Evolutionary conservation across 2,329 filamentous ascomycete species (phyloP).

Genomic region (Trichoderma gracile): DNA sequence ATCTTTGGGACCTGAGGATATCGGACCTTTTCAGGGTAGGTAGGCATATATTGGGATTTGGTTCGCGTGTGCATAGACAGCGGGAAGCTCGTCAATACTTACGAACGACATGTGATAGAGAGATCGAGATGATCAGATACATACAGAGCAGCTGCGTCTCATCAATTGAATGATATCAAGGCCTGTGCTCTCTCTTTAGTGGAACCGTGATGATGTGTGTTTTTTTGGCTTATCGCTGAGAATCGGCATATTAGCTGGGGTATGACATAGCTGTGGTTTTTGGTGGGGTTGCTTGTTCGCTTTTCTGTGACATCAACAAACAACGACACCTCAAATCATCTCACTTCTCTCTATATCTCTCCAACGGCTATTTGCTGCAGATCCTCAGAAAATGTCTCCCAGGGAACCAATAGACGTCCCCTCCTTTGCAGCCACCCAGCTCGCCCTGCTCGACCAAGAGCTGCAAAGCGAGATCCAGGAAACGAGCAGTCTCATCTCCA

Average conservation of each 20-base stretch:
- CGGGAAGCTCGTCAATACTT: neutral
- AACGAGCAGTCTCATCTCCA: constrained; percentile 65
- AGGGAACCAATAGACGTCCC: constrained; percentile 59
- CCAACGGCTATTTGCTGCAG: neutral
- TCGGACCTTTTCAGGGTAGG: neutral
- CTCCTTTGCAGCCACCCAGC: constrained; percentile 69
- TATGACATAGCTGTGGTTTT: neutral
- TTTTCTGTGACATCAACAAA: constrained; percentile 1
- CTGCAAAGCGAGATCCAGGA: constrained; percentile 71
- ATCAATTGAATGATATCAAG: neutral
- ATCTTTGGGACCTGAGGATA: neutral
- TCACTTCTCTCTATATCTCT: neutral
- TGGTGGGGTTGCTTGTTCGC: constrained; percentile 2
- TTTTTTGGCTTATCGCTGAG: constrained; percentile 2
- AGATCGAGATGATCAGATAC: neutral
- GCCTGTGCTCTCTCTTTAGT: neutral
- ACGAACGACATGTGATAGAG: neutral
- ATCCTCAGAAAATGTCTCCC: constrained; percentile 37
- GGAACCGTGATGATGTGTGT: neutral
- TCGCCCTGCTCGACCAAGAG: constrained; percentile 69
- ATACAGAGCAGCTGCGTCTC: neutral
- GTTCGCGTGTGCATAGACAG: neutral
- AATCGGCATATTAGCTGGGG: neutral
- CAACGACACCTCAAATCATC: neutral
- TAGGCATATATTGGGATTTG: neutral